Evolutionary conservation across 768 basidiomycete genomes (phyloP).

Genomic region (Trametes villosa): DNA sequence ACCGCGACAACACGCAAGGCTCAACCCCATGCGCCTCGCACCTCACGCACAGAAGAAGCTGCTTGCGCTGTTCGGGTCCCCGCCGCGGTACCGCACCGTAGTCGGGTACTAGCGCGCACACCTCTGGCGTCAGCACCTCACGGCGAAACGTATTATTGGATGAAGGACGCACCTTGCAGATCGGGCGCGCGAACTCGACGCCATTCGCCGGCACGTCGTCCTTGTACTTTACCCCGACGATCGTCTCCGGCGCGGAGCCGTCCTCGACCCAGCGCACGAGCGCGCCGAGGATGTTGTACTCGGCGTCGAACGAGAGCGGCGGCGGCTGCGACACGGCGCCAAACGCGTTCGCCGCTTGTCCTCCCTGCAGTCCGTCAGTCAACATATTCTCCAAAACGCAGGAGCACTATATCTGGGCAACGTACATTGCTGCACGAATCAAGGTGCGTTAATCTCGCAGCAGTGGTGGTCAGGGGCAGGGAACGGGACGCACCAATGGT

Average conservation of each 20-base stretch:
- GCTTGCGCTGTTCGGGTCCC: conserved; percentile 1
- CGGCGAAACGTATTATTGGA: too few relatives aligned
- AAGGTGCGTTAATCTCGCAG: neutral
- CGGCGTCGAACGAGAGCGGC: conserved; percentile 19
- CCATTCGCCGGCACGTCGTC: conserved; percentile 10
- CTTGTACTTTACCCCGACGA: conserved; percentile 24
- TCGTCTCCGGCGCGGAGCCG: conserved; percentile 26
- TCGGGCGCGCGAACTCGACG: conserved; percentile 17
- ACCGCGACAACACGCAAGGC: too few relatives aligned
- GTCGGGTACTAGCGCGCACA: conserved; percentile 4
- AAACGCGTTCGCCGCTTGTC: conserved; percentile 29
- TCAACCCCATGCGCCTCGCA: too few relatives aligned
- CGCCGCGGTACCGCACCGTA: conserved; percentile 4
- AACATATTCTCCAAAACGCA: too few relatives aligned
- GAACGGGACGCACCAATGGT: conserved; percentile 26
- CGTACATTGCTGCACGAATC: conserved; percentile 1
- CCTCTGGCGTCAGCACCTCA: neutral
- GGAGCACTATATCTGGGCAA: too few relatives aligned
- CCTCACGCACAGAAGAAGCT: conserved; percentile 7
- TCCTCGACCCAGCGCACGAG: conserved; percentile 39
- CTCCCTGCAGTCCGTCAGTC: conserved; percentile 14
- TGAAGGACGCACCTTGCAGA: conserved; percentile 24
- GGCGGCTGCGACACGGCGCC: conserved; percentile 17
- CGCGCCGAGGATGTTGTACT: conserved; percentile 31
- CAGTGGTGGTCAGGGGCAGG: neutral